Conservation (phyloP, 805 yeast genomes). For the Wickerhamiella alocasiicola region DNA sequence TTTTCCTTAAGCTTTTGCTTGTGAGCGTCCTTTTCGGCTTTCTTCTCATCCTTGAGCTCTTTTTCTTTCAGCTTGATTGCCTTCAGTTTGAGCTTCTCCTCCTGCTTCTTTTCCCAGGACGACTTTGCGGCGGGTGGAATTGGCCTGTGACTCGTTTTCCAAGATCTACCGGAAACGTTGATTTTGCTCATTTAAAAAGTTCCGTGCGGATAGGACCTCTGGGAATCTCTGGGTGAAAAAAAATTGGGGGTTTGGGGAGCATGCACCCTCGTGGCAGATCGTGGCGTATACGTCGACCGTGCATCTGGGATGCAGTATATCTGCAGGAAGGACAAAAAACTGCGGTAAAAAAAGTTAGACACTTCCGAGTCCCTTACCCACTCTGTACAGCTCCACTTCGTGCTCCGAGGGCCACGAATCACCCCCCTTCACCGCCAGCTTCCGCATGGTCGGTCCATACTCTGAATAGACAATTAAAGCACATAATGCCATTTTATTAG, state of each 20-base stretch:
- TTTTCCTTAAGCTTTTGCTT: slow-evolving; percentile 41
- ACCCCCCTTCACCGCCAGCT: slow-evolving; percentile 20
- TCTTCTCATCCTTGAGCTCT: slow-evolving; percentile 70
- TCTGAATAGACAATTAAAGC: slow-evolving; percentile 29
- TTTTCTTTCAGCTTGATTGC: slow-evolving; percentile 57
- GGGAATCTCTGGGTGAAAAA: background rate
- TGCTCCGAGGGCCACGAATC: slow-evolving; percentile 25
- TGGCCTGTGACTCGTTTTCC: slow-evolving; percentile 30
- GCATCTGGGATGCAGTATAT: no score
- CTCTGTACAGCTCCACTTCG: slow-evolving; percentile 19
- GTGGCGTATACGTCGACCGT: no score
- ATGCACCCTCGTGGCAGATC: no score
- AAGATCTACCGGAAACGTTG: slow-evolving; percentile 28
- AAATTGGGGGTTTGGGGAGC: background rate
- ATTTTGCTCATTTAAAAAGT: slow-evolving; percentile 14
- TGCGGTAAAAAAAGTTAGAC: no score
- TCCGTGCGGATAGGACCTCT: no score
- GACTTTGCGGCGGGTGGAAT: slow-evolving; percentile 30
- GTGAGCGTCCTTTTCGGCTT: slow-evolving; percentile 40
- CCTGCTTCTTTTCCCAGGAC: slow-evolving; percentile 55
- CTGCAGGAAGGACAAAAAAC: no score
- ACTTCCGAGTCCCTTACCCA: background rate
- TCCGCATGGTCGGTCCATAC: slow-evolving; percentile 21
- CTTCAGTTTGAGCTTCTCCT: slow-evolving; percentile 50
- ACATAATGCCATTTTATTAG: slow-evolving; percentile 32